Conservation (phyloP, 2,329 filamentous ascomycete genomes). For the Colletotrichum siamense region DNA sequence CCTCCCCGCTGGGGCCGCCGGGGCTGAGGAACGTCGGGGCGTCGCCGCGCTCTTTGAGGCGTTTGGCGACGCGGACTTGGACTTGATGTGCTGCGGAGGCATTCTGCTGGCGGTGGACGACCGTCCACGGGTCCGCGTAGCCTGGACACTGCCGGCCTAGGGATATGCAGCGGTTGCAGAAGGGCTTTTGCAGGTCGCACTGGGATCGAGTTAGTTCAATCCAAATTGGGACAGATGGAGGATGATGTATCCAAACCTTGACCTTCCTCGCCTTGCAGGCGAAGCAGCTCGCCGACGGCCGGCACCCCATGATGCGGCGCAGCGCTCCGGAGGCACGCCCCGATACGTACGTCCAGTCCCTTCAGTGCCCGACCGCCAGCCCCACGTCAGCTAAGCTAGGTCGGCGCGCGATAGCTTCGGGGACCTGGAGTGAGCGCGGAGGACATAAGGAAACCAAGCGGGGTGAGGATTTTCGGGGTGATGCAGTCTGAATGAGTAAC, state of each 20-base stretch:
- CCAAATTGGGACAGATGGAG: neutral
- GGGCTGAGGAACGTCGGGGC: neutral
- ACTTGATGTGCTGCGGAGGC: neutral
- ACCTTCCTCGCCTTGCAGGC: slow-evolving; percentile 14
- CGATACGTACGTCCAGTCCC: neutral
- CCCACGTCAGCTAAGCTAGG: neutral
- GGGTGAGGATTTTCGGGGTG: neutral
- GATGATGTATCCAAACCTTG: neutral
- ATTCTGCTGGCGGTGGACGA: slow-evolving; percentile 29
- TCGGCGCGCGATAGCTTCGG: neutral
- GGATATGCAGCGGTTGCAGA: slow-evolving; percentile 43
- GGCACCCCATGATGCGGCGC: slow-evolving; percentile 21
- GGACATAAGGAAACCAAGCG: neutral
- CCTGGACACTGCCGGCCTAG: slow-evolving; percentile 45
- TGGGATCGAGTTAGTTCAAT: slow-evolving; percentile 15
- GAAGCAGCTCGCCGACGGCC: slow-evolving; percentile 4
- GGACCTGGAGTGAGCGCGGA: neutral
- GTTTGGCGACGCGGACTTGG: slow-evolving; percentile 1
- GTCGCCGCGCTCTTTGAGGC: neutral
- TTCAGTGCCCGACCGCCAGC: neutral
- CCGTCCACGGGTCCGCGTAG: slow-evolving; percentile 42
- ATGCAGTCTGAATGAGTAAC: neutral
- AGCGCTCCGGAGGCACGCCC: neutral
- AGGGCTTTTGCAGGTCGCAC: slow-evolving; percentile 44
- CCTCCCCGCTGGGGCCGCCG: neutral